Base-by-base conservation (phyloP, 108 stramenopile species). In the Pseudonitzschia multistriata region DNA sequence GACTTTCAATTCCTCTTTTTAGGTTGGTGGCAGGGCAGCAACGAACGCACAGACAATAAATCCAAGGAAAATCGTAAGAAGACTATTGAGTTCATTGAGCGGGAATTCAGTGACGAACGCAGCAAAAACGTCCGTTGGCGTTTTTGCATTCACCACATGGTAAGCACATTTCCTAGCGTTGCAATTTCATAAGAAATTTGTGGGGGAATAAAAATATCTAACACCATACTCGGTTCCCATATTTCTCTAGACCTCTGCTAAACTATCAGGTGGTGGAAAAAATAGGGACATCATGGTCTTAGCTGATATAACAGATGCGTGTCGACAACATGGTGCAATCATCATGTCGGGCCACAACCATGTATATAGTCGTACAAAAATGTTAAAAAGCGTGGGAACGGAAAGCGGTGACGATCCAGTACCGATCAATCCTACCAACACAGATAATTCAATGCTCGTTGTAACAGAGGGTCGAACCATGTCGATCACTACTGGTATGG, bases 1-100 rank as follows among this genome's bases (percentile, higher is more conserved):
- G 19, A 45, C 3, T 64, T 64, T 22, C 63, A 64, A 30, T 64
- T 64, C 22, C n/a, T 64, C n/a, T 64, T 64, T n/a, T 42, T 64
- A 25, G 63, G 63, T 27, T 64, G 63, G 63, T 64, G 40, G 40
- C 63, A 64, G 28, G 63, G 63, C 27, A 64, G 63, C 63, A 47
- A 64, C 36, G 63, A 64, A 47, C 40, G 22, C 40, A 30, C 21
- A 25, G 42, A 45, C 47, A 15, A 64, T 7, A 13, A 13, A 40
- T 40, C 63, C 19, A 40, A 10, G 29, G 40, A 64, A 29, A 21
- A 39, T n/a, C 63, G 63, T 24, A 31, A 24, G 42, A 17, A 47
- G 24, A 35, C 63, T 15, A 64, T 64, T 2, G 63, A 64, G 1
- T 64, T 64, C 36, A 64, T 64, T 28, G 63, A 64, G 25, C 63